phyloP scores from a whole-genome alignment of 441 rosid species.

The Corymbia citriodora region DNA sequence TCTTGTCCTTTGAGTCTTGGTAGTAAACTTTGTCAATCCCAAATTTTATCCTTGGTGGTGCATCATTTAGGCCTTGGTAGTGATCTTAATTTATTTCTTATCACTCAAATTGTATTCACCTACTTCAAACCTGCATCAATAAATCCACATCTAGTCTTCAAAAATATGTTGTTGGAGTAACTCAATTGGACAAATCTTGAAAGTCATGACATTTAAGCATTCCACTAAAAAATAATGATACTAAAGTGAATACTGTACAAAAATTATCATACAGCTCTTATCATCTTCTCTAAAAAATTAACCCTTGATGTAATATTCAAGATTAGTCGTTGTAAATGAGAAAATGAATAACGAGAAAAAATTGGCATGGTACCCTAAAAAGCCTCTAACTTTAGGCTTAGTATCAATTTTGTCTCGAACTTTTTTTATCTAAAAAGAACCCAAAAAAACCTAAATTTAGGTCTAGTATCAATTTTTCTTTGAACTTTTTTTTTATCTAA shows the following conservation, averaged over 20 bases:
- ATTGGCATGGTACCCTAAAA: neutral
- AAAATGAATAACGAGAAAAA: neutral
- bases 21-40: neutral
- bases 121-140: neutral
- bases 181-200: neutral
- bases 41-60: neutral
- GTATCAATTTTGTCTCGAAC: neutral
- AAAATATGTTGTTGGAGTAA: neutral
- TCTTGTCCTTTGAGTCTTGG: neutral
- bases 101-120: neutral
- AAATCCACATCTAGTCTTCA: neutral
- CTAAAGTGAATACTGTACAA: accelerated
- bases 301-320: neutral
- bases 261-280: accelerated
- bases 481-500: neutral
- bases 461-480: neutral
- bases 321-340: neutral
- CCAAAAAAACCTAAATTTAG: neutral
- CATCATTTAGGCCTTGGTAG: neutral
- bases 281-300: neutral
- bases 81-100: neutral
- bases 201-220: neutral
- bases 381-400: neutral
- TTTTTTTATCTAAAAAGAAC: neutral
- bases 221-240: neutral